Base-by-base conservation (phyloP, 2,329 filamentous ascomycete species). In the Alternaria sp. region DNA sequence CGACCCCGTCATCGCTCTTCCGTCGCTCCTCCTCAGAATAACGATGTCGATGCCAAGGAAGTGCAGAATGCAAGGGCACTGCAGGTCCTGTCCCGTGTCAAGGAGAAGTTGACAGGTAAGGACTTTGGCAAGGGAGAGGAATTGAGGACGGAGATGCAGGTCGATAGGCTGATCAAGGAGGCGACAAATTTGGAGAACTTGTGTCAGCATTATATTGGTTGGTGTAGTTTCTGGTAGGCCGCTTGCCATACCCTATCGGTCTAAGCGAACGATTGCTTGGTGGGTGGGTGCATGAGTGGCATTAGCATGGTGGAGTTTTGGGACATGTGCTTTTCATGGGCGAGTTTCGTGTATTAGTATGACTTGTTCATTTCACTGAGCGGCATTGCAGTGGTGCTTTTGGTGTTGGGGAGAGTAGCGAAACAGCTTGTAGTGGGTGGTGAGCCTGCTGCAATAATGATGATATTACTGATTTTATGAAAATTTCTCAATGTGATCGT, bases 191-290 rank as follows among this genome's bases (percentile, higher is more conserved):
- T 98, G 71, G 95, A 98, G 85, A 98, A 98, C 78, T 83, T 99
- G 63, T 99, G 95, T 78, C 95, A 98, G 84, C 95, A 98, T 83
- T 99, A 97, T 79, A 97, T 98, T 72, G 95, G 95, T 66, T 98
- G 94, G 94, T 98, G 94, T 81, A 96, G 92, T 81, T 98, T 97
- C 85, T 98, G 94, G 94, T 98, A 71, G 16, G 25, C 16, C 3
- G 18, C 12, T 36, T 36, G 11, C 32, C 28, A 30, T 11, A 30
- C 28, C 11, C 10, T 30, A 30, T 30, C 11, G 10, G 28, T 30
- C 11, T 30, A 10, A 30, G 28, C 28, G 3, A 30, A 57, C 12
- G 6, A 14, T n/a, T 14, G 18, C 11, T 11, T n/a, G 16, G 27
- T 40, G 40, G 32, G 8, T 12, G 38, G 22, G 18, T 43, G 38